These are phyloP conservation scores for Eucalyptus coolabah DNA, from an alignment of 345 rosid species.

Conservation along the genomic window DNA sequence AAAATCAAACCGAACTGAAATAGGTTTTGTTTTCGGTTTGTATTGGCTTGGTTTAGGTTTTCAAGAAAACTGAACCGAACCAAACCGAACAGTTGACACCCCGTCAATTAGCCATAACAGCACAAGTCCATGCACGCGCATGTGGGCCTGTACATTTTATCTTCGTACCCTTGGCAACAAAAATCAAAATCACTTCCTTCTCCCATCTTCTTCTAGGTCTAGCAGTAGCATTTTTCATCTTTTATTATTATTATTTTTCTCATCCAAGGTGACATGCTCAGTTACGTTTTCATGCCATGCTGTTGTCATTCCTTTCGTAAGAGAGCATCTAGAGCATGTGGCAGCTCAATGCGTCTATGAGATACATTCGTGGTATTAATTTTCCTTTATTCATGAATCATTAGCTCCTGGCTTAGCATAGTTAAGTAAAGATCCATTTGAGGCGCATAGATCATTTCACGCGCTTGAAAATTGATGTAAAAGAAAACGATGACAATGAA, in stretches of 20 bases:
- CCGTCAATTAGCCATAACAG: not conserved
- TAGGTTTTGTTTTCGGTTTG: too few relatives aligned
- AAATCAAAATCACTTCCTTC: not conserved
- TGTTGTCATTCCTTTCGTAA: not conserved
- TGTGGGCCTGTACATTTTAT: not conserved
- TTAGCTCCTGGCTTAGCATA: not conserved
- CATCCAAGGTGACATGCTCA: not conserved
- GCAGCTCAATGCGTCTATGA: not conserved
- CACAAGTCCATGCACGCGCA: not conserved
- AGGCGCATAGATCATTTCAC: not conserved
- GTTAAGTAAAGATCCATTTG: not conserved
- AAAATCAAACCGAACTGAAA: too few relatives aligned
- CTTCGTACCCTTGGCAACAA: not conserved
- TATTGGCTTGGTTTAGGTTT: too few relatives aligned
- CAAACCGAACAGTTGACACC: rapidly evolving
- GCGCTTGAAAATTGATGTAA: not conserved
- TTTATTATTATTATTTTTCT: not conserved
- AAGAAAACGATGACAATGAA: not conserved
- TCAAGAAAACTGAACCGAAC: too few relatives aligned
- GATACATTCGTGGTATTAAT: not conserved
- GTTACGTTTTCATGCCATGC: not conserved
- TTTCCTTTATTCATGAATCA: not conserved
- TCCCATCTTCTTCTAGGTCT: not conserved
- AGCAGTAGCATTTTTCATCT: not conserved
- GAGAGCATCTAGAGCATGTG: not conserved